Percentiles rank a stretch among this genome's conserved stretches.
These are phyloP conservation scores for Tylopilus balloui DNA, from an alignment of 768 basidiomycete species.

Conservation along the genomic window DNA sequence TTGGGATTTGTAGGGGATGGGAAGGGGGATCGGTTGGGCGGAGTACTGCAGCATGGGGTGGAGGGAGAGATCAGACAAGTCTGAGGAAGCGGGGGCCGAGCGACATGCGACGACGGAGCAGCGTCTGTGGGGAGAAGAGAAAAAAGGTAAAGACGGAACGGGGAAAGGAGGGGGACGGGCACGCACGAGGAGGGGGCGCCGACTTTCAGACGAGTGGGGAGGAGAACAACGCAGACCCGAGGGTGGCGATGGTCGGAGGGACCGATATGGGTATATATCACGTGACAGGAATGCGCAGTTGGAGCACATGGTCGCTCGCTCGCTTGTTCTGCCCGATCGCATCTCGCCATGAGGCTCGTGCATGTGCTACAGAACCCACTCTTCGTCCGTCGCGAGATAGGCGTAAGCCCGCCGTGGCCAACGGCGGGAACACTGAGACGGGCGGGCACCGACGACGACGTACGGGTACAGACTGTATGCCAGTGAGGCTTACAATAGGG, in stretches of 20 bases:
- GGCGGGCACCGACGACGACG: too few relatives aligned
- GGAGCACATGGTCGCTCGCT: constrained; percentile 12
- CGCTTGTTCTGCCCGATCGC: constrained; percentile 1
- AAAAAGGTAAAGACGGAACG: background rate
- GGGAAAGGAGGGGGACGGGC: background rate
- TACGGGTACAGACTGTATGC: too few relatives aligned
- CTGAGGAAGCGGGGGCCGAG: constrained; percentile 27
- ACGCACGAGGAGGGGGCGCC: constrained; percentile 21
- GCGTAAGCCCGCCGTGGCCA: too few relatives aligned
- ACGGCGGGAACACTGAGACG: too few relatives aligned
- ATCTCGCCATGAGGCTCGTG: constrained; percentile 1
- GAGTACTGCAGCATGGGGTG: constrained; percentile 57
- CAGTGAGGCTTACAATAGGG: too few relatives aligned
- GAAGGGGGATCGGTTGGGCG: constrained; percentile 32
- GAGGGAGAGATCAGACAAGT: constrained; percentile 45
- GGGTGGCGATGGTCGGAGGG: constrained; percentile 4
- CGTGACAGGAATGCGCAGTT: constrained; percentile 3
- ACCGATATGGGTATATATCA: constrained; percentile 5
- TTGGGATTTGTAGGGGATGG: constrained; percentile 29
- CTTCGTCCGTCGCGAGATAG: too few relatives aligned
- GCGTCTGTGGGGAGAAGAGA: constrained; percentile 3
- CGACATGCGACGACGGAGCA: constrained; percentile 24
- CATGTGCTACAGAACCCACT: too few relatives aligned
- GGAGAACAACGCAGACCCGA: constrained; percentile 25
- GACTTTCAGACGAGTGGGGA: constrained; percentile 23